Base-by-base conservation (phyloP, 2,329 filamentous ascomycete genomes). In the Colletotrichum endophyticum region DNA sequence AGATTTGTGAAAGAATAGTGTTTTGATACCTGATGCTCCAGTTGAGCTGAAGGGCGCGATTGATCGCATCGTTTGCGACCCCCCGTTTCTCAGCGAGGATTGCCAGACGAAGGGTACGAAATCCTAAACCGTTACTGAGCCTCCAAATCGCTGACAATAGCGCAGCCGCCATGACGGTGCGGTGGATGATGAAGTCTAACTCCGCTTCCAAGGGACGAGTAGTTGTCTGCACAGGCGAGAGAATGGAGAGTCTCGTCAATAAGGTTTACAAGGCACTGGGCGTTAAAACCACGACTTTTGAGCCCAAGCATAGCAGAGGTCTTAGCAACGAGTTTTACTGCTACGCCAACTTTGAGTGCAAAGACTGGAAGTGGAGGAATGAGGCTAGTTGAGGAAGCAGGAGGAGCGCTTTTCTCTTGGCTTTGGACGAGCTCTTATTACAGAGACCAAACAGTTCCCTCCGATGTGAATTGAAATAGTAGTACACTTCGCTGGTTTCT, bases 261-360 rank as follows among this genome's bases (percentile, higher is more conserved):
- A 94, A 91, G 82, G 86, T 96, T n/a, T 96, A 96, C 83, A 86
- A 87, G 63, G 88, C 91, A 61, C 86, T 92, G 39, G 92, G 92
- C 3, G 84, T 94, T 32, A 86, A 83, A 70, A 92, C 92, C 6
- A 96, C 94, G 1, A 91, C 90, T 1, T 96, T 93, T 81, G 91
- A 93, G 80, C 92, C 93, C 6, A 87, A 89, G 78, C 95, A 96
- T 81, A 89, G 91, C n/a, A 91, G 92, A 77, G 94, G 94, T 1
- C 85, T 97, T 76, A 95, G 94, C 84, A 97, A 97, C 81, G 94
- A 95, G 84, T 97, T 96, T 82, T 90, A 91, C 81, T 96, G 94
- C 83, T 96, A 95, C 81, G 91, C 95, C 28, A 96, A 95, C 81
- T 96, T 95, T 81, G 93, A 95, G 82, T 91, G 92, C 80, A 85